Percentiles rank a stretch among this genome's conserved stretches.
Evolutionary conservation across 352 stramenopile genomes (phyloP).

Genomic region (Pythium aquatile): DNA sequence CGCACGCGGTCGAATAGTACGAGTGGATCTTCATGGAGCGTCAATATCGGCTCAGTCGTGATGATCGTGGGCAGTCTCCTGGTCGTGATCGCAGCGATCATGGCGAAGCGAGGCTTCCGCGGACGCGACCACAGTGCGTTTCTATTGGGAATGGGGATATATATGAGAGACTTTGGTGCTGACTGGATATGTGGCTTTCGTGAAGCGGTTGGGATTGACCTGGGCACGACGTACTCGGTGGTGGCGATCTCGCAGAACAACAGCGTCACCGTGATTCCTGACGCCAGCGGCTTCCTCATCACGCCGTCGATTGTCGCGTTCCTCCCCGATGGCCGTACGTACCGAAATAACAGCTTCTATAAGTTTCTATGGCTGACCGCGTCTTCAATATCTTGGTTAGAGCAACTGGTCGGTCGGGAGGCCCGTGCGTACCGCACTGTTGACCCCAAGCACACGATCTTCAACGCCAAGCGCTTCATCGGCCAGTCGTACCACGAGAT

Average conservation of each 20-base stretch:
- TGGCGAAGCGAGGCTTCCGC: conserved; percentile 56
- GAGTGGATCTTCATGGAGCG: background rate
- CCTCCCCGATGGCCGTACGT: conserved; percentile 42
- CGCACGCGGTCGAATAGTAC: background rate
- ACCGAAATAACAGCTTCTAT: background rate
- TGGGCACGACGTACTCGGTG: conserved; percentile 78
- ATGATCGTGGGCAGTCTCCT: conserved; percentile 40
- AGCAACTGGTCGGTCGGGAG: conserved; percentile 43
- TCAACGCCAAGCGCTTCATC: conserved; percentile 80
- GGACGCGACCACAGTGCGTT: conserved; percentile 43
- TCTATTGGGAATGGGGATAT: background rate
- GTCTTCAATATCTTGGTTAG: conserved; percentile 17
- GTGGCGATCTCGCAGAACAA: conserved; percentile 67
- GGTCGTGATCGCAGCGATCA: conserved; percentile 42
- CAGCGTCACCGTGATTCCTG: conserved; percentile 60
- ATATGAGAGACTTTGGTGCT: background rate
- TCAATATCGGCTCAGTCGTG: conserved; percentile 40
- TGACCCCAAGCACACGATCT: conserved; percentile 65
- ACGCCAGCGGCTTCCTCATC: conserved; percentile 45
- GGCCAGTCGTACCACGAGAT: conserved; percentile 33
- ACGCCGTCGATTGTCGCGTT: conserved; percentile 71
- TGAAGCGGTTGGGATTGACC: conserved; percentile 66
- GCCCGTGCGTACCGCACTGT: conserved; percentile 45
- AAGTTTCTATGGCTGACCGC: background rate
- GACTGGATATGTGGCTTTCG: background rate